phyloP scores from a whole-genome alignment of 768 basidiomycete genomes.

The Sarcomyxa edulis region DNA sequence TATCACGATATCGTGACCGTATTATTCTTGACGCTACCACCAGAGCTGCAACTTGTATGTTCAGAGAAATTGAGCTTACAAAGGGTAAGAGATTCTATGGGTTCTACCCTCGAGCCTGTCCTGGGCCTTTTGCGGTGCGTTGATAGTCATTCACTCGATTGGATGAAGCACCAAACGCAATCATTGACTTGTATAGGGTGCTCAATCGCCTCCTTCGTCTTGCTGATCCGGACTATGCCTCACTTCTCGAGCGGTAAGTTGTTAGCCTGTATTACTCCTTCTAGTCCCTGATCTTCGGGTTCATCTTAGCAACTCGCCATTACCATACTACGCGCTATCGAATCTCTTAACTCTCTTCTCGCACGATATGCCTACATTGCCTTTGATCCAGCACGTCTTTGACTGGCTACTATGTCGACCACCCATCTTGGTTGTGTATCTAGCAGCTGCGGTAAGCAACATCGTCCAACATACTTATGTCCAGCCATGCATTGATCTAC shows the following conservation, averaged over 20 bases:
- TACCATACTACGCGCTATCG: constrained; percentile 88
- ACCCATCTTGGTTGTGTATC: constrained; percentile 77
- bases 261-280: neutral
- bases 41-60: constrained; percentile 48
- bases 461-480: neutral
- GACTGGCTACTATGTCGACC: constrained; percentile 84
- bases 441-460: constrained; percentile 72
- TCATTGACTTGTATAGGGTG: constrained; percentile 41
- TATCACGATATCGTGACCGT: constrained; percentile 93
- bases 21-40: constrained; percentile 67
- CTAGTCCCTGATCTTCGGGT: constrained; percentile 1
- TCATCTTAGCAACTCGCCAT: constrained; percentile 53
- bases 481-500: neutral
- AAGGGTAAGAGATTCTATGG: constrained; percentile 86
- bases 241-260: constrained; percentile 61
- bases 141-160: neutral
- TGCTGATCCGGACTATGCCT: constrained; percentile 65
- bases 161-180: neutral
- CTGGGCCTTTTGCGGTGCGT: constrained; percentile 69
- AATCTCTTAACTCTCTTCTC: constrained; percentile 90
- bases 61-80: constrained; percentile 74
- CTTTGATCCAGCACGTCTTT: constrained; percentile 87
- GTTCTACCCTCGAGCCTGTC: constrained; percentile 75
- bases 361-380: constrained; percentile 87
- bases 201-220: constrained; percentile 68